These are phyloP conservation scores for Lavandula angustifolia DNA, from an alignment of 257 asterid genomes.

Conservation along the genomic window DNA sequence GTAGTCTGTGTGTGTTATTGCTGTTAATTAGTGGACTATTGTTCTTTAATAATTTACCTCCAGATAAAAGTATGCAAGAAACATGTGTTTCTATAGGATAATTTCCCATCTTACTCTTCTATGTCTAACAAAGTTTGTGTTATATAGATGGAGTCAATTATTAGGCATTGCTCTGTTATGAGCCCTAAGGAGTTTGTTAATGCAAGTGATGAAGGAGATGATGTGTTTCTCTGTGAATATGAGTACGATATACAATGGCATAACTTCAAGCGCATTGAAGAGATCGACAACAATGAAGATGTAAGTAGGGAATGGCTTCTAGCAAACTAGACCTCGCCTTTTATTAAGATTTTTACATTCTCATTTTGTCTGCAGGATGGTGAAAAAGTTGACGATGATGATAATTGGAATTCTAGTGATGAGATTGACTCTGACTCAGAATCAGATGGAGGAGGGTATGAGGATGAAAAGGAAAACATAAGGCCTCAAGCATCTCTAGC, in stretches of 20 bases:
- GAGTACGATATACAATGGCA: constrained; percentile 81
- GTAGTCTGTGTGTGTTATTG: background rate
- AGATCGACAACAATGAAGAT: constrained; percentile 52
- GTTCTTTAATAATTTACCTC: background rate
- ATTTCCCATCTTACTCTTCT: constrained; percentile 15
- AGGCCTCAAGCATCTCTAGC: constrained; percentile 42
- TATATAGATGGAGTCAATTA: constrained; percentile 76
- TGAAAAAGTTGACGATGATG: constrained; percentile 55
- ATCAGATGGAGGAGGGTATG: constrained; percentile 51
- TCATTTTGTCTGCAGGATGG: constrained; percentile 53
- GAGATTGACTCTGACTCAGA: constrained; percentile 57
- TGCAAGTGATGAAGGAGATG: constrained; percentile 81
- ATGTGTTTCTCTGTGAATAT: constrained; percentile 88
- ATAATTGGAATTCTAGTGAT: constrained; percentile 64
- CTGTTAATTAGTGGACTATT: constrained; percentile 8
- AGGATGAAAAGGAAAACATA: constrained; percentile 45
- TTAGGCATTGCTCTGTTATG: constrained; percentile 82
- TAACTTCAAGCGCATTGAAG: constrained; percentile 85
- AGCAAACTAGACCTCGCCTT: constrained; percentile 16
- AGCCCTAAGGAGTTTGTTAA: constrained; percentile 64
- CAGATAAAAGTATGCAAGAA: background rate
- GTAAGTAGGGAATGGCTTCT: constrained; percentile 40
- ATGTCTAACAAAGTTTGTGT: constrained; percentile 21
- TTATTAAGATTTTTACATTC: constrained; percentile 29
- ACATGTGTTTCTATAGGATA: constrained; percentile 11